Conservation (phyloP, 305 asterid genomes). For the Solanum hybrid region DNA sequence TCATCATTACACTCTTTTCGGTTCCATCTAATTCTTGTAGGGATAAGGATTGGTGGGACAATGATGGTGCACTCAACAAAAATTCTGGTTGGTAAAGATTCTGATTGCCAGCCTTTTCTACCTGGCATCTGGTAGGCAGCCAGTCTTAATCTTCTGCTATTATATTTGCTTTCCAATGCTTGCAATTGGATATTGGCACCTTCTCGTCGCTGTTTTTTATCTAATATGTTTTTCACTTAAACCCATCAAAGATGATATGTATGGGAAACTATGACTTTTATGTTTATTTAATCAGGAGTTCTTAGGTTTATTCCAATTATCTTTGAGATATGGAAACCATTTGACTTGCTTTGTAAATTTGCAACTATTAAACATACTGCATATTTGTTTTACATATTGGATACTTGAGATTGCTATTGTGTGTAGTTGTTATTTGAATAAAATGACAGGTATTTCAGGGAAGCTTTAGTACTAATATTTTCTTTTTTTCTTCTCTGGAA, state of each 20-base stretch:
- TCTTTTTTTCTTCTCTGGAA: too few species aligned
- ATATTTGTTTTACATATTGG: neutral
- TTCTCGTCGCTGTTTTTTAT: neutral
- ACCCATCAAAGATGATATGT: neutral
- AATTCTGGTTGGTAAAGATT: constrained; percentile 69
- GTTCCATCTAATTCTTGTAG: constrained; percentile 9
- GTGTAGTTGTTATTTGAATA: neutral
- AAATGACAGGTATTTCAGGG: too few species aligned
- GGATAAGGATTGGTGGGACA: constrained; percentile 50
- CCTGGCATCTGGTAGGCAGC: constrained; percentile 80
- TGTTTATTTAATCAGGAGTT: neutral
- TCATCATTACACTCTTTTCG: neutral
- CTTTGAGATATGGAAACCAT: neutral
- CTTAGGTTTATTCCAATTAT: neutral
- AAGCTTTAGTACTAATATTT: too few species aligned
- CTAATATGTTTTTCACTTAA: neutral
- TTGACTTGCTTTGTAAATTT: neutral
- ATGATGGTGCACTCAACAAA: too few species aligned
- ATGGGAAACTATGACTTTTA: neutral
- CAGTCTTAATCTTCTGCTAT: neutral
- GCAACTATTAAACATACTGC: neutral
- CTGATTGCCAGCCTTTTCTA: constrained; percentile 76
- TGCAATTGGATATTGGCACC: neutral
- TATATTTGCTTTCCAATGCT: neutral
- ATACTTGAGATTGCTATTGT: neutral